These are phyloP conservation scores for Chlorella variabilis DNA, from an alignment of 163 green algal species.

Conservation along the genomic window DNA sequence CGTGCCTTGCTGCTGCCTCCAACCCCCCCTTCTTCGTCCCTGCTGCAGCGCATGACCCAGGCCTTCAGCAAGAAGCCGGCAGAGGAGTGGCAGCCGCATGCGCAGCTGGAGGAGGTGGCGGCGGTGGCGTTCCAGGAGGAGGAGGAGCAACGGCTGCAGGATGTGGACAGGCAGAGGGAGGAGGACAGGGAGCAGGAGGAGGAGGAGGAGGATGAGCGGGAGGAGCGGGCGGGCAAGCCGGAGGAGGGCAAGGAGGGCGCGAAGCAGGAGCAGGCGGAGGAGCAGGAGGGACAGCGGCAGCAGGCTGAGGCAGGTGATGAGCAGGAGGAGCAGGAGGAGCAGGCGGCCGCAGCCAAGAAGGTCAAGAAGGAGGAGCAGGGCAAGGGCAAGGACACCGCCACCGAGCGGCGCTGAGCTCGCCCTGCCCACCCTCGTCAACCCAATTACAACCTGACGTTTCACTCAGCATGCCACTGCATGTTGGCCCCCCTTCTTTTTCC, in stretches of 20 bases:
- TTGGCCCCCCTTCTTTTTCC: no score
- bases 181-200: neutral
- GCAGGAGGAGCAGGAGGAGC: neutral
- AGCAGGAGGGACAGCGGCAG: neutral
- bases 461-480: no score
- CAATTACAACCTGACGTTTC: no score
- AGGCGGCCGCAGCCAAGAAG: neutral
- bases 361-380: neutral
- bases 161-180: neutral
- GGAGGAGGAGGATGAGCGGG: neutral
- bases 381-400: neutral
- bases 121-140: neutral
- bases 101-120: neutral
- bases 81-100: neutral
- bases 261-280: neutral
- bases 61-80: neutral
- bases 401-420: no score
- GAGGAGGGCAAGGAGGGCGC: neutral
- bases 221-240: neutral
- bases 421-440: no score
- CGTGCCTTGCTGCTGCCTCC: no score
- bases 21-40: no score
- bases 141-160: neutral
- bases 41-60: slow-evolving; percentile 14
- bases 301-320: neutral